Evolutionary conservation across 257 asterid species (phyloP), one percentile per base, ranked within the genome.

Genomic region (Nyctanthes arbortristis): DNA sequence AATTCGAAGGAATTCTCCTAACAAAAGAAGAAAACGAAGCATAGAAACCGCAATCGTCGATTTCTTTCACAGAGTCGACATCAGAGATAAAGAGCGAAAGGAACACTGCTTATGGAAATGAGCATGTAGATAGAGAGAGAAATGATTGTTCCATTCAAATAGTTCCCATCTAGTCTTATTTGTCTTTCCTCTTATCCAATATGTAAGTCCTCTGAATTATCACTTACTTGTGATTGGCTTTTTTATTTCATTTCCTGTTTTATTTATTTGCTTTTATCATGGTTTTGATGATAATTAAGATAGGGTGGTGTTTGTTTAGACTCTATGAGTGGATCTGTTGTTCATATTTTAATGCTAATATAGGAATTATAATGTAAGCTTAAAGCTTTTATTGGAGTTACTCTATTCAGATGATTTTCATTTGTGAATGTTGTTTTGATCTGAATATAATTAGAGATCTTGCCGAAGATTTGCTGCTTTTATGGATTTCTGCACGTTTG

Each of bases 381-480:
- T 85, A 64, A 25, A 72, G 73, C 62, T 72, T 79, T 66, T 18
- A 70, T 37, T 75, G 68, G 73, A 63, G 77, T 75, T 47, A 34
- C 59, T 61, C 67, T 20, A 43, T 79, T 74, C n/a, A 62, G 72
- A 61, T 34, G 43, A 64, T 70, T 72, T 82, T 28, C 62, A 52
- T 67, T 65, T 20, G 30, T 81, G 81, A 80, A 80, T 57, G 61
- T 43, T 72, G 66, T 73, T 77, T 43, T 88, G 91, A 88, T 90
- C 90, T 83, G 83, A 74, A 74, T 66, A n/a, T n/a, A n/a, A n/a
- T 68, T 40, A n/a, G 87, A 79, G 96, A 85, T 91, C 91, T 85
- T 24, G 24, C 14, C 14, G n/a, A 43, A n/a, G 22, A 70, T 16
- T 43, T n/a, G 45, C 54, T 28, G 57, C 31, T 49, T 71, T 73